Conservation (phyloP, 2,329 filamentous ascomycete genomes). For the Trichoderma atroviride region DNA sequence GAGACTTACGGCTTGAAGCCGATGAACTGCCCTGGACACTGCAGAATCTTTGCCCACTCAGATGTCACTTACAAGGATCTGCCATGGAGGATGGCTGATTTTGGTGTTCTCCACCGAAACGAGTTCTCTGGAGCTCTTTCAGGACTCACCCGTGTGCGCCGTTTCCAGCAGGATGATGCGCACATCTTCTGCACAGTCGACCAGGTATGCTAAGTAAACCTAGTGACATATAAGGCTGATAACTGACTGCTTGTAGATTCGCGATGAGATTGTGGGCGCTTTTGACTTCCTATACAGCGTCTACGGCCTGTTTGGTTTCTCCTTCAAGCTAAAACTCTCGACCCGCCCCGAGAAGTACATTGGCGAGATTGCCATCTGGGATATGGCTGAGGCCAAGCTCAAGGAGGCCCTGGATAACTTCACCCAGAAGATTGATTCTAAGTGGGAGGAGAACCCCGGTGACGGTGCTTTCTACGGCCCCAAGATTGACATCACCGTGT, state of each 20-base stretch:
- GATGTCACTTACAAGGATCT: slow-evolving; percentile 83
- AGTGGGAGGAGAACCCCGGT: slow-evolving; percentile 90
- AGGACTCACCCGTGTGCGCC: slow-evolving; percentile 86
- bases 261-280: slow-evolving; percentile 66
- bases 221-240: not conserved
- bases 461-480: slow-evolving; percentile 98
- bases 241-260: slow-evolving; percentile 35
- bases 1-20: slow-evolving; percentile 75
- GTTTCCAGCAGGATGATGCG: slow-evolving; percentile 95
- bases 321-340: slow-evolving; percentile 92
- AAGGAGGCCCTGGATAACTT: slow-evolving; percentile 80
- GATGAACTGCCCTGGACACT: slow-evolving; percentile 98
- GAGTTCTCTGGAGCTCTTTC: slow-evolving; percentile 90
- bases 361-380: slow-evolving; percentile 84
- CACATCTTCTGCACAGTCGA: slow-evolving; percentile 81
- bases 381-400: slow-evolving; percentile 81
- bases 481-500: slow-evolving; percentile 97
- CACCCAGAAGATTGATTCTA: slow-evolving; percentile 58
- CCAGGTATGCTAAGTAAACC: slow-evolving; percentile 35
- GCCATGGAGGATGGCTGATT: slow-evolving; percentile 91
- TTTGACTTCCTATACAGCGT: slow-evolving; percentile 86
- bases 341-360: slow-evolving; percentile 88
- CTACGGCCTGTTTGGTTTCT: slow-evolving; percentile 63
- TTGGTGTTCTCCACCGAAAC: slow-evolving; percentile 92
- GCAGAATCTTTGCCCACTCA: slow-evolving; percentile 80